Evolutionary conservation across 2,329 filamentous ascomycete species (phyloP).

Genomic region (Diaporthe ilicicola): DNA sequence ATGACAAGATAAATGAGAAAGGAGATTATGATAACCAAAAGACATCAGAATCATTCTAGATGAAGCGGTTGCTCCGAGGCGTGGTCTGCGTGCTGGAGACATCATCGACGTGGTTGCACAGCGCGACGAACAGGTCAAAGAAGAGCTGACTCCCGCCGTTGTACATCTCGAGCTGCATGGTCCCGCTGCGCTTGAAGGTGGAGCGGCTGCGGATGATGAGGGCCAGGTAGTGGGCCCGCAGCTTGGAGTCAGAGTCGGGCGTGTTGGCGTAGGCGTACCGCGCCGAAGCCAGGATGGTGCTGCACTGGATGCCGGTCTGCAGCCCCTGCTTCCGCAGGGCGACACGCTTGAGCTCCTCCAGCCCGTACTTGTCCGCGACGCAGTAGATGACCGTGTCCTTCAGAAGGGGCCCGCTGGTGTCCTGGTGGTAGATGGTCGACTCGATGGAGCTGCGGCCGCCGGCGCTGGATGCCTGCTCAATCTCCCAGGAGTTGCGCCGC

Average conservation of each 20-base stretch:
- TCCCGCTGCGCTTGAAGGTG: slow-evolving; percentile 93
- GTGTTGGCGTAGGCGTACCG: slow-evolving; percentile 90
- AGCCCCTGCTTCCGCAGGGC: slow-evolving; percentile 89
- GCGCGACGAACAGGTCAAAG: slow-evolving; percentile 92
- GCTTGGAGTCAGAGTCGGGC: slow-evolving; percentile 87
- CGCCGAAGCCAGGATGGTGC: slow-evolving; percentile 86
- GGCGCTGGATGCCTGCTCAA: slow-evolving; percentile 67
- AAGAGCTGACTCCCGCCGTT: slow-evolving; percentile 83
- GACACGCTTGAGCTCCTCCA: slow-evolving; percentile 85
- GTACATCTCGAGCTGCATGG: slow-evolving; percentile 96
- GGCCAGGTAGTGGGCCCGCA: slow-evolving; percentile 89
- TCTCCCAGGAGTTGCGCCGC: slow-evolving; percentile 79
- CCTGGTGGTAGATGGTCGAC: slow-evolving; percentile 73
- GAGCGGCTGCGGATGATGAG: slow-evolving; percentile 88
- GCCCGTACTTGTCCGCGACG: slow-evolving; percentile 82
- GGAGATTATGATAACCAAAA: background rate
- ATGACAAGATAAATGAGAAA: background rate
- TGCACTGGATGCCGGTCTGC: slow-evolving; percentile 83
- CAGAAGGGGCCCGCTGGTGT: slow-evolving; percentile 69
- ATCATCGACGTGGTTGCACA: slow-evolving; percentile 89
- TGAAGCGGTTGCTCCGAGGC: slow-evolving; percentile 54
- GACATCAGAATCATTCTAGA: slow-evolving; percentile 1
- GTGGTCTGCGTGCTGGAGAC: slow-evolving; percentile 62
- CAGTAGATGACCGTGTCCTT: slow-evolving; percentile 95
- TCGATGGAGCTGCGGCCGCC: slow-evolving; percentile 52